A percentile compares a stretch with the other conserved stretches of the same genome.
phyloP scores from a whole-genome alignment of 805 yeast species.

The Yarrowia yakushimensis region DNA sequence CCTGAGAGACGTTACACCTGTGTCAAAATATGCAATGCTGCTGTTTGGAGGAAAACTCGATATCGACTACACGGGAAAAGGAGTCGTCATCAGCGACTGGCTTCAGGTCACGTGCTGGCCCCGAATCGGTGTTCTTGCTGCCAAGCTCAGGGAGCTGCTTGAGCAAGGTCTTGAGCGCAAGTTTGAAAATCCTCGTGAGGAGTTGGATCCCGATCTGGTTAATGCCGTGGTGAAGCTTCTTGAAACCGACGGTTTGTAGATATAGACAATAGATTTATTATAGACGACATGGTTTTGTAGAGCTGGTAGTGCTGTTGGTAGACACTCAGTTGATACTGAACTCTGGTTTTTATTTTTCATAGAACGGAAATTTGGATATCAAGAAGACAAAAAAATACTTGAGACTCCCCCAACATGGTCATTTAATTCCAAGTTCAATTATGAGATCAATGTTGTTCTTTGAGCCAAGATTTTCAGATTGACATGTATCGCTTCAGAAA shows the following conservation, averaged over 20 bases:
- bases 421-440: no score
- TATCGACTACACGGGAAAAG: constrained; percentile 61
- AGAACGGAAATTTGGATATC: no score
- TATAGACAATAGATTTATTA: not conserved
- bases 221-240: constrained; percentile 5
- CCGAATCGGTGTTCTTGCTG: constrained; percentile 81
- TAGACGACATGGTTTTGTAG: not conserved
- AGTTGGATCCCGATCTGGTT: constrained; percentile 29
- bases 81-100: constrained; percentile 86
- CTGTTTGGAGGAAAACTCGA: constrained; percentile 62
- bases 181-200: constrained; percentile 48
- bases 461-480: no score
- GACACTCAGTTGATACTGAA: no score
- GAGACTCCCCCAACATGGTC: no score
- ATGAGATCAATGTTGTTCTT: no score
- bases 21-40: constrained; percentile 65
- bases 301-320: no score
- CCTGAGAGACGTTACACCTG: constrained; percentile 75
- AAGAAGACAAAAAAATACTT: no score
- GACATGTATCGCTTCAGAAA: no score
- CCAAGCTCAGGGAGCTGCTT: constrained; percentile 60
- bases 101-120: constrained; percentile 89
- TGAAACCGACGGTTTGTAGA: constrained; percentile 1
- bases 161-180: constrained; percentile 65
- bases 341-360: no score